Base-by-base conservation (phyloP, 2,329 filamentous ascomycete species). In the Mollisiaceae sp. region DNA sequence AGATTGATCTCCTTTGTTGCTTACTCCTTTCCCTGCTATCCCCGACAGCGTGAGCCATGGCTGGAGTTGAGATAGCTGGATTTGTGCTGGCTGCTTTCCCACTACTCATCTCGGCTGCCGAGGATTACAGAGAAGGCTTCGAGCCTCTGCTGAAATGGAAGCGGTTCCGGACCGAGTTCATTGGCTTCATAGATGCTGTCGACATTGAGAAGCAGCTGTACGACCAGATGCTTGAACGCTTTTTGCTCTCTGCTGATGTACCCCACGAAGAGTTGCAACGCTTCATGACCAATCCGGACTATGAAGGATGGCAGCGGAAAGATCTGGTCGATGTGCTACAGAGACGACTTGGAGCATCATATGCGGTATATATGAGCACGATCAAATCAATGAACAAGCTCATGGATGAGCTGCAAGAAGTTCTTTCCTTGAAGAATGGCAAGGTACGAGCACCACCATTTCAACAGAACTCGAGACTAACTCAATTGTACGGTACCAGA, bases 81-180 rank as follows among this genome's bases (percentile, higher is more conserved):
- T 50, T 74, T 2, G 60, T 73, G 3, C 66, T 74, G 4, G 72
- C 64, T 9, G 71, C 39, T 0, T 65, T 73, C 11, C 72, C 69
- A 2, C 60, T 74, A 2, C 36, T 74, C 2, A 69, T 72, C 12
- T 67, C 65, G 9, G 64, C 69, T 6, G 70, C 66, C 1, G 68
- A 73, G 52, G 63, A 70, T 45, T 72, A 74, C 45, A 65, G 62
- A 27, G 52, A 73, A 45, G 71, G 72, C 12, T 72, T 69, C 45
- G 72, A 74, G 56, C 65, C 66, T n/a, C 41, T 73, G 20, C 12
- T 60, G 24, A 73, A 66, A 60, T 73, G 72, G 71, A 67, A 70
- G n/a, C 56, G 63, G 32, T 73, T 73, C 57, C 65, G 66, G 14
- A 65, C 57, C 6, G 66, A 68, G 2, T 72, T 74, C 20, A 61